These are phyloP conservation scores for Fraxinus platypoda DNA, from an alignment of 305 asterid species.

Conservation along the genomic window DNA sequence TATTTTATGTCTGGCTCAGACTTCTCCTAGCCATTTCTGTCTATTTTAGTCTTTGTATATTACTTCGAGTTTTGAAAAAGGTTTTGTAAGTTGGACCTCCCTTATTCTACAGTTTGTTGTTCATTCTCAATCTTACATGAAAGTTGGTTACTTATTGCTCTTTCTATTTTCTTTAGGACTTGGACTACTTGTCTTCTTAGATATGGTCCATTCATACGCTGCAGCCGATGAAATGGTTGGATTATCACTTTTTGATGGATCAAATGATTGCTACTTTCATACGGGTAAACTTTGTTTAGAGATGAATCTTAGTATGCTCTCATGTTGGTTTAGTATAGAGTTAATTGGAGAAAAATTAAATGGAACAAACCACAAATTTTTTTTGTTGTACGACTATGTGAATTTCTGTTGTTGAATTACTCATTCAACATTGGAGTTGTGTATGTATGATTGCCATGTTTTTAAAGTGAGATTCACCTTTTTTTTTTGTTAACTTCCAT, in stretches of 20 bases:
- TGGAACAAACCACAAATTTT: not conserved
- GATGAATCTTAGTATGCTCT: constrained; percentile 6
- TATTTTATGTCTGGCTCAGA: not conserved
- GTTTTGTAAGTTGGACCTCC: constrained; percentile 12
- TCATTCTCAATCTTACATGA: constrained; percentile 20
- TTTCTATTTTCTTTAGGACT: constrained; percentile 55
- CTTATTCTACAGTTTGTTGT: constrained; percentile 19
- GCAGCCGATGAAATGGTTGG: constrained; percentile 99
- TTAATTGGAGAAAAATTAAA: not conserved
- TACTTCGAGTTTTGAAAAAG: not conserved
- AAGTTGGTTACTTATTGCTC: constrained; percentile 12
- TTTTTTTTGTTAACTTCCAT: not conserved
- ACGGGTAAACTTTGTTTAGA: constrained; percentile 54
- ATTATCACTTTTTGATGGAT: constrained; percentile 89
- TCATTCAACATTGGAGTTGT: not conserved
- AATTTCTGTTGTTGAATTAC: not conserved
- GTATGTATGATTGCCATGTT: constrained; percentile 3
- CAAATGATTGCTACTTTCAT: constrained; percentile 97
- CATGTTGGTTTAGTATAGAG: constrained; percentile 3
- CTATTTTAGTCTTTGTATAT: not conserved
- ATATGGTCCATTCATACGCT: constrained; percentile 92
- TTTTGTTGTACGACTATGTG: not conserved
- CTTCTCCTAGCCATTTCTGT: constrained; percentile 4
- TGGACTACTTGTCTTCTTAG: constrained; percentile 84
- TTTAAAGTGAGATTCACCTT: not conserved